Conservation (phyloP, 2,329 filamentous ascomycete genomes). For the Ophidiomyces ophidiicola region DNA sequence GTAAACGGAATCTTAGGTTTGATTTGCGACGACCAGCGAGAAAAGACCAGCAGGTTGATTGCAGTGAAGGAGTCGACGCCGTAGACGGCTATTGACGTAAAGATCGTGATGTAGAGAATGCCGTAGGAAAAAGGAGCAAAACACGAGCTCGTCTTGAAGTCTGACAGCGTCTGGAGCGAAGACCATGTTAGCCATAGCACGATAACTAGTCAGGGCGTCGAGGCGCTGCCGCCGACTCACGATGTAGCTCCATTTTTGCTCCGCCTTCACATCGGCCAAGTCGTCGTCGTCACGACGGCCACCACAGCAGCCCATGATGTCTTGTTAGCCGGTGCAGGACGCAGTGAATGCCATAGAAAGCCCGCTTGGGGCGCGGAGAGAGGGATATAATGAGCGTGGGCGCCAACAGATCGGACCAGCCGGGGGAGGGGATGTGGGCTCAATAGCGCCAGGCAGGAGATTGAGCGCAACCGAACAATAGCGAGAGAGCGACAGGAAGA, state of each 20-base stretch:
- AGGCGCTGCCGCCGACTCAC: conserved; percentile 38
- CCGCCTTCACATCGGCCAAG: conserved; percentile 54
- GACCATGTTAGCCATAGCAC: conserved; percentile 10
- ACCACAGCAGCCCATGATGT: conserved; percentile 54
- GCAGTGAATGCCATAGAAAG: too few relatives aligned
- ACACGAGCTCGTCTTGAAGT: conserved; percentile 76
- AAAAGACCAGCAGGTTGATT: conserved; percentile 77
- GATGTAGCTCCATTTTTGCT: conserved; percentile 93
- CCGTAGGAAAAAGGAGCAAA: conserved; percentile 67
- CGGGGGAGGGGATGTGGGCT: conserved; percentile 6
- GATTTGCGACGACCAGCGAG: conserved; percentile 77
- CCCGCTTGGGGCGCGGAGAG: too few relatives aligned
- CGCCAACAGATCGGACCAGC: conserved; percentile 10
- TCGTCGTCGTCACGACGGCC: conserved; percentile 44
- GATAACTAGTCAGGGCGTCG: not conserved
- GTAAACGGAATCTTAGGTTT: conserved; percentile 63
- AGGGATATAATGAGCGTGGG: conserved; percentile 4
- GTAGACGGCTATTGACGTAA: conserved; percentile 74
- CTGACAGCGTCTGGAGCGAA: conserved; percentile 41
- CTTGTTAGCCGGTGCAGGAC: not conserved
- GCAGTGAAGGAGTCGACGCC: conserved; percentile 86
- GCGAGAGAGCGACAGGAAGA: too few relatives aligned
- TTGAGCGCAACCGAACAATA: too few relatives aligned
- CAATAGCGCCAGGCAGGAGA: not conserved
- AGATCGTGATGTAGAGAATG: conserved; percentile 68